Conservation (phyloP, 2,329 filamentous ascomycete species). For the Aureobasidium sp. region DNA sequence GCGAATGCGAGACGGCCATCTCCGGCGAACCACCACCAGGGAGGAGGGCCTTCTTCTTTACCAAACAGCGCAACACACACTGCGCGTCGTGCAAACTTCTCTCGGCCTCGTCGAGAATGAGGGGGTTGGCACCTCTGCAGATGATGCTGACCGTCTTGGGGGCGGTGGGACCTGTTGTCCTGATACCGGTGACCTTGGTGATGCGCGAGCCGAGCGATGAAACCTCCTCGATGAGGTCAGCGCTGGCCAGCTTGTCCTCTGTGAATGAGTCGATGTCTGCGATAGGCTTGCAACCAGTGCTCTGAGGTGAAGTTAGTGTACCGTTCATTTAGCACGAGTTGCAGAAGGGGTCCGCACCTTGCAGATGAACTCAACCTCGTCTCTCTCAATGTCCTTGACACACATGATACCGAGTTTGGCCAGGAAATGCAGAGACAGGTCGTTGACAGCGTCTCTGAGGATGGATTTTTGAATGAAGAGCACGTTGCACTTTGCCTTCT, state of each 20-base stretch:
- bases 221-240: constrained; percentile 88
- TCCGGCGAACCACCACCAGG: constrained; percentile 94
- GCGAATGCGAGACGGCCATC: constrained; percentile 85
- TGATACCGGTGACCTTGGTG: constrained; percentile 90
- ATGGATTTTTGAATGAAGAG: constrained; percentile 98
- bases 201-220: constrained; percentile 81
- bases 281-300: constrained; percentile 96
- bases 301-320: constrained; percentile 33
- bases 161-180: constrained; percentile 48
- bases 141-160: constrained; percentile 88
- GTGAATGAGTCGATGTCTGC: constrained; percentile 98
- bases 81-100: constrained; percentile 94
- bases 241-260: constrained; percentile 92
- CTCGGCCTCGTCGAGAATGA: constrained; percentile 96
- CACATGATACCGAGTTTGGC: constrained; percentile 93
- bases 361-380: constrained; percentile 99
- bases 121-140: constrained; percentile 82
- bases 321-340: not conserved
- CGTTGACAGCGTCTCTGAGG: constrained; percentile 93
- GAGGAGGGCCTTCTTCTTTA: constrained; percentile 99
- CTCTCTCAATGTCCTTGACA: constrained; percentile 95
- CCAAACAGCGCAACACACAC: constrained; percentile 91
- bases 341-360: constrained; percentile 42
- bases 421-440: constrained; percentile 92
- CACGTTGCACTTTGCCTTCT: constrained; percentile 99